Evolutionary conservation across 768 basidiomycete genomes (phyloP).

Genomic region (Podaxis carcinomalis): DNA sequence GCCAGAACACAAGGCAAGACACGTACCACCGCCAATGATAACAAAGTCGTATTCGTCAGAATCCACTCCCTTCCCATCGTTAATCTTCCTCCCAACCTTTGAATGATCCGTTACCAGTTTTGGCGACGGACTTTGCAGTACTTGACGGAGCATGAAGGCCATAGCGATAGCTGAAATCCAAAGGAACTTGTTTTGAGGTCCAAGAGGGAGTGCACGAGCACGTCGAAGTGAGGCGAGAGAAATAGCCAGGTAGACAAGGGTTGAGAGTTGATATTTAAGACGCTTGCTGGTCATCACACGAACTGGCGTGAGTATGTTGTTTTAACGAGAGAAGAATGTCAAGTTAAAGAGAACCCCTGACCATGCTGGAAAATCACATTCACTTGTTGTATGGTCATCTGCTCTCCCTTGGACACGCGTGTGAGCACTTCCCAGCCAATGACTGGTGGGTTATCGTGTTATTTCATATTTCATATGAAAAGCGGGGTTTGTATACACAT

Average conservation of each 20-base stretch:
- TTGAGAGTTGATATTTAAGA: constrained; percentile 4
- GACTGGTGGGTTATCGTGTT: not conserved
- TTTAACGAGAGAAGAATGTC: not conserved
- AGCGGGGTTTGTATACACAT: too few species aligned
- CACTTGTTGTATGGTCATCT: not conserved
- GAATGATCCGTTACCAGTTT: constrained; percentile 22
- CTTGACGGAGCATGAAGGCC: constrained; percentile 18
- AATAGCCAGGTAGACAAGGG: constrained; percentile 13
- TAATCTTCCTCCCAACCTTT: constrained; percentile 14
- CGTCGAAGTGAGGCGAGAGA: constrained; percentile 11
- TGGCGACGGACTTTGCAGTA: constrained; percentile 16
- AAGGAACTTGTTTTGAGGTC: constrained; percentile 12
- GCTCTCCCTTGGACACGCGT: not conserved
- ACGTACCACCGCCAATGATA: constrained; percentile 50
- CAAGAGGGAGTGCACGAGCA: constrained; percentile 9
- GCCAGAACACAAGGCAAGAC: not conserved
- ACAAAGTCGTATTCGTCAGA: constrained; percentile 43
- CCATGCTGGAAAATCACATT: not conserved
- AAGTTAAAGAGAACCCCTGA: not conserved
- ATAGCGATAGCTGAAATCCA: constrained; percentile 18
- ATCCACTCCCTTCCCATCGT: constrained; percentile 1
- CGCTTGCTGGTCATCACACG: not conserved
- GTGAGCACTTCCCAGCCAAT: not conserved
- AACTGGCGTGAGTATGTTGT: not conserved
- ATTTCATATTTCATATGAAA: too few species aligned